Evolutionary conservation across 1,284 basidiomycete species (phyloP), one percentile per base, ranked within the genome.

Genomic region (Baeospora myosura): DNA sequence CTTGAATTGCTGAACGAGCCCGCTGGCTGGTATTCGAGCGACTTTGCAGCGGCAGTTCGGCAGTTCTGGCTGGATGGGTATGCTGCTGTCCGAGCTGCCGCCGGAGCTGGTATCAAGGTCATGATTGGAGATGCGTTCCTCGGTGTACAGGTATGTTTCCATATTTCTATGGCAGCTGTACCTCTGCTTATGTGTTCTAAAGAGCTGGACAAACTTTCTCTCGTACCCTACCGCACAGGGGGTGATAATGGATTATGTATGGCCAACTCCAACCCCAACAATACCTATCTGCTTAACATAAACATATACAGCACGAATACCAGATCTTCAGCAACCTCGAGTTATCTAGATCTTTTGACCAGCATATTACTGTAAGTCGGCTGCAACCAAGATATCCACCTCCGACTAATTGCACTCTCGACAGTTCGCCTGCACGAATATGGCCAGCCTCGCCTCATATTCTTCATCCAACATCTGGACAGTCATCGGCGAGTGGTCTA

Each of bases 121-220:
- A 80, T 84, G 69, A 80, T 88, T 49, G 80, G 81, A 12, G 85
- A 88, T 57, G 83, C 74, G 2, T 88, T 89, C 57, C 61, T 80
- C 32, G 76, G 74, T 4, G 71, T 87, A 2, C 55, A 64, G 44
- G 74, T 76, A 49, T 26, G 64, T 53, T 21, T 28, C 25, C n/a
- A 26, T 36, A 11, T 21, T 33, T 23, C 12, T 23, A 18, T 11
- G 28, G 11, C 21, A 11, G 28, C 4, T 3, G 12, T 21, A 37
- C 23, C 10, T 4, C 14, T 18, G 14, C 32, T 34, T 8, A 28
- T 8, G 8, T 8, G 16, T 28, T 22, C 11, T 40, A 26, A 49
- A 81, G 66, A 72, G 60, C 43, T 88, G 83, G 83, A 61, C 66
- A 21, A 65, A 71, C 43, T 84, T 82, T 57, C 56, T 88, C 57